Percentiles rank a stretch among this genome's conserved stretches.
Evolutionary conservation across 2,329 filamentous ascomycete genomes (phyloP).

Genomic region (Penicillium sp.): DNA sequence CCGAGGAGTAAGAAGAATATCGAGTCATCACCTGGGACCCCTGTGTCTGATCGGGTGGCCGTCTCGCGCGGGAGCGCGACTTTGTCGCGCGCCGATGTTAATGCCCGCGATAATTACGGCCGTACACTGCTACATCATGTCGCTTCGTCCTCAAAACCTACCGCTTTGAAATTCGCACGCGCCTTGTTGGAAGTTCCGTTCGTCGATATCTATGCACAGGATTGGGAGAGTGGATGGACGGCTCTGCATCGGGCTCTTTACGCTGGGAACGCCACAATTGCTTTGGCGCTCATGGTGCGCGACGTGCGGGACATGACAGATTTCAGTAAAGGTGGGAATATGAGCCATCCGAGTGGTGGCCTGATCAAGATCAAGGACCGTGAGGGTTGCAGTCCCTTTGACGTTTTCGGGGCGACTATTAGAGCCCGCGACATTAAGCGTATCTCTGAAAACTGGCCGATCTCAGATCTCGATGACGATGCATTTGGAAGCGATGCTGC

Average conservation of each 20-base stretch:
- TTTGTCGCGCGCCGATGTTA: slow-evolving; percentile 68
- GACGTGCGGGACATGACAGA: slow-evolving; percentile 67
- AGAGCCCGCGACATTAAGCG: slow-evolving; percentile 66
- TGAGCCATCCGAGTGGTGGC: slow-evolving; percentile 63
- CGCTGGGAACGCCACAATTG: slow-evolving; percentile 81
- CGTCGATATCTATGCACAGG: slow-evolving; percentile 82
- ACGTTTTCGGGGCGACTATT: slow-evolving; percentile 86
- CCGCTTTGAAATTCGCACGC: slow-evolving; percentile 70
- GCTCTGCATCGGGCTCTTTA: slow-evolving; percentile 88
- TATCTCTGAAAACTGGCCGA: slow-evolving; percentile 38
- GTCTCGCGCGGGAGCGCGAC: slow-evolving; percentile 25
- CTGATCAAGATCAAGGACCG: slow-evolving; percentile 94
- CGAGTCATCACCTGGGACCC: slow-evolving; percentile 47
- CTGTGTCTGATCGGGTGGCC: slow-evolving; percentile 43
- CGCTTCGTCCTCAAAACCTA: slow-evolving; percentile 69
- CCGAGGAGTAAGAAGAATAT: slow-evolving; percentile 51
- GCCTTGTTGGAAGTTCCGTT: slow-evolving; percentile 78
- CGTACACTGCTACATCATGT: slow-evolving; percentile 82
- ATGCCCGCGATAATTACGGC: slow-evolving; percentile 77
- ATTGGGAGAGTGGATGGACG: slow-evolving; percentile 93
- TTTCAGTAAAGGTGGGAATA: slow-evolving; percentile 56
- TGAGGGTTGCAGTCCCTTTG: slow-evolving; percentile 91
- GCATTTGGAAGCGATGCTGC: slow-evolving; percentile 40
- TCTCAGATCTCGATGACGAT: slow-evolving; percentile 33
- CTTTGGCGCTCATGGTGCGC: slow-evolving; percentile 74